Base-by-base conservation (phyloP, 768 basidiomycete genomes). In the Tylopilus rubrobrunneus region DNA sequence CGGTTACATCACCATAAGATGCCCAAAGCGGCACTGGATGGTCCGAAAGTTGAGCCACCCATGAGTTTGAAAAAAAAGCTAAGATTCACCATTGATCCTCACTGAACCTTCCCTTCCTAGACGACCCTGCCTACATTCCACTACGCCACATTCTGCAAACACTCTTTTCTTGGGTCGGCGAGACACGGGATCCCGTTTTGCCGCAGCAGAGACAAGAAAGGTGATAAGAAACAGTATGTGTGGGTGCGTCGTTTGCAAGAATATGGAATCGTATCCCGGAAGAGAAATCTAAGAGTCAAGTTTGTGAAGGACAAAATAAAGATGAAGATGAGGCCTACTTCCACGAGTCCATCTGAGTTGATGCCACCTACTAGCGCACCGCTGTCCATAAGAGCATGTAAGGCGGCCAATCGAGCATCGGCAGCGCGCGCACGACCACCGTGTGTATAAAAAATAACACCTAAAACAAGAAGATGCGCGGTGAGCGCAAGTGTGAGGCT, bases 131-230 rank as follows among this genome's bases (percentile, higher is more conserved):
- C 53, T 78, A 72, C 21, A 78, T 67, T 21, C 72, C 28, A 50
- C 65, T 7, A 87, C 47, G 0, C 87, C 89, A 56, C 87, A 87
- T 7, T 67, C 67, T 0, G 86, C 83, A 69, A 89, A 92, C 0
- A 87, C 71, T 45, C 80, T 83, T 54, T 85, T 77, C 71, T 85
- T 87, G 4, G 89, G 89, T 49, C 81, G 85, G 25, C 86, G 76
- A 39, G 88, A 90, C 0, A 86, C 80, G 0, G 84, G 78, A 61
- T 92, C 88, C 14, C 86, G 80, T 60, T 89, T 88, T 0, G 85
- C 79, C 1, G 80, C 72, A 5, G 79, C 78, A 58, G 82, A 86
- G 39, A 89, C 71, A 5, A 90, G 78, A 64, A 85, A 90, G 0
- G 81, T 83, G 5, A 90, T 74, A 12, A 80, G 66, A 57, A 82